phyloP scores from a whole-genome alignment of 768 basidiomycete genomes.

The Boletus rubescentipes region DNA sequence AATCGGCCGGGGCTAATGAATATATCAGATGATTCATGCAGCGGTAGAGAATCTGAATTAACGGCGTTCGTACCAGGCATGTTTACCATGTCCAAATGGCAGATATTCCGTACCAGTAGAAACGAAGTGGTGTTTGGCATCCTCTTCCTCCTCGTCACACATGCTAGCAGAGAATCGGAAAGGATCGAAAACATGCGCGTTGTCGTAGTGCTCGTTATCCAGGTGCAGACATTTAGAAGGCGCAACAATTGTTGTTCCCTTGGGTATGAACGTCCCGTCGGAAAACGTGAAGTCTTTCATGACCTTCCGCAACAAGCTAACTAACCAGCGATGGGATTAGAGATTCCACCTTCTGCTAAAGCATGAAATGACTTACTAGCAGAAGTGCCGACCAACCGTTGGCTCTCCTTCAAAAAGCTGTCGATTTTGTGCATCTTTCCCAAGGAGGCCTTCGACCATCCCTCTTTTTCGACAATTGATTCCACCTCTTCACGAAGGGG shows the following conservation, averaged over 20 bases:
- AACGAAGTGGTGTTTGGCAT: slow-evolving; percentile 24
- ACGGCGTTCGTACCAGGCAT: slow-evolving; percentile 7
- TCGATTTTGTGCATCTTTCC: slow-evolving; percentile 36
- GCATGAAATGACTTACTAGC: slow-evolving; percentile 21
- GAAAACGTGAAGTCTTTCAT: slow-evolving; percentile 36
- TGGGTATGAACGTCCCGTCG: slow-evolving; percentile 29
- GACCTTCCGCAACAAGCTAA: no score
- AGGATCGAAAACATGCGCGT: neutral
- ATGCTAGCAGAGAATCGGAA: neutral
- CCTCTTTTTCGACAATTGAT: slow-evolving; percentile 10
- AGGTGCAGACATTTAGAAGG: neutral
- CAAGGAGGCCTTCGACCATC: slow-evolving; percentile 28
- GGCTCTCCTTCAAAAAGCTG: slow-evolving; percentile 40
- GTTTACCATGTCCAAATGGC: slow-evolving; percentile 35
- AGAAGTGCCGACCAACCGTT: slow-evolving; percentile 16
- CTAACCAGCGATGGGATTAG: no score
- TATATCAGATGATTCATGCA: no score
- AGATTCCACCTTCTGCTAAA: no score
- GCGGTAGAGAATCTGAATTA: no score
- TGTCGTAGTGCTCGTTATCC: slow-evolving; percentile 5
- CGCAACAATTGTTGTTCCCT: neutral
- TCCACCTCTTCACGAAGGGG: no score
- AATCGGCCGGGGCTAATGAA: neutral
- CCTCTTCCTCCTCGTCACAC: slow-evolving; percentile 3
- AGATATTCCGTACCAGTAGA: slow-evolving; percentile 34